Base-by-base conservation (phyloP, 371 early-diverging fungal species). In the Actinomortierella ambigua region DNA sequence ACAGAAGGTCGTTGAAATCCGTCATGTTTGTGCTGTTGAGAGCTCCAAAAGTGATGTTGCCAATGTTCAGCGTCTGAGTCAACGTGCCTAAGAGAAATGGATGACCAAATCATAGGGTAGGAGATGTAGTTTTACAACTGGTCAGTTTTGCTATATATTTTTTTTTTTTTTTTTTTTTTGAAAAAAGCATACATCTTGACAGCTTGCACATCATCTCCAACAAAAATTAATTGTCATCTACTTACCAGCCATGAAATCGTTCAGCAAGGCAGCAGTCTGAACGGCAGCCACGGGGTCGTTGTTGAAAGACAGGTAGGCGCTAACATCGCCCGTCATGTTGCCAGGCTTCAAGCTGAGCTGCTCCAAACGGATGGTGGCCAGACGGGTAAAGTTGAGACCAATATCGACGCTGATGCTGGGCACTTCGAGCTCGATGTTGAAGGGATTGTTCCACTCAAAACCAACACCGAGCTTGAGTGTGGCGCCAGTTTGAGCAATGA, bases 11-110 rank as follows among this genome's bases (percentile, higher is more conserved):
- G 73, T 71, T 71, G 13, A 55, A 14, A 20, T 55, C 56, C 2
- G 63, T 62, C 7, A 56, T 46, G 13, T 61, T 61, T 2, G 43
- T 43, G 50, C 59, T 56, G 18, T 57, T 57, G 18, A 57, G 50
- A 39, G 62, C 50, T 57, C 68, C 65, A 40, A 75, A 61, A 27
- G 69, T 53, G 49, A 75, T 28, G 59, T 75, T 71, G 53, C 73
- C 73, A 50, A 71, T 56, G 51, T 57, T 71, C 47, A 71, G 49
- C 17, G 63, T 39, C 51, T 71, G 73, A 52, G 59, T 62, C 58
- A 70, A 20, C 22, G 57, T 59, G n/a, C 71, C 71, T 70, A 26
- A 18, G 41, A 54, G 2, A 8, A 22, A 42, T 47, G 34, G 1
- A 0, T 14, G n/a, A 13, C 48, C 18, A 15, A 42, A 14, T 11